Percentiles rank a stretch among this genome's conserved stretches.
These are phyloP conservation scores for Saraca asoca DNA, from an alignment of 331 rosid species.

Conservation along the genomic window DNA sequence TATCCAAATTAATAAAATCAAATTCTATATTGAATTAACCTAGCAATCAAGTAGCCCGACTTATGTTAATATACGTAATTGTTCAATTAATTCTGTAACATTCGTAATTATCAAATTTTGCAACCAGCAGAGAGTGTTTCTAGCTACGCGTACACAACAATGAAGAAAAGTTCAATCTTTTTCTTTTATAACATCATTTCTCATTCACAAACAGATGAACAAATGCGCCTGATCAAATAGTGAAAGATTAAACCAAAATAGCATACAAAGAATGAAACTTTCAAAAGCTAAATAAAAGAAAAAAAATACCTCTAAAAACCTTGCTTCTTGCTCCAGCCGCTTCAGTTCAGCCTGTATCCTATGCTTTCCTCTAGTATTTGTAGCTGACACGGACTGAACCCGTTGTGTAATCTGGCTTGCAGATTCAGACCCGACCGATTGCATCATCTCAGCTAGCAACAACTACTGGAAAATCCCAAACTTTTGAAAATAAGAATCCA, in stretches of 20 bases:
- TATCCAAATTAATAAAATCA: no score
- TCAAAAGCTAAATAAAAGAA: background rate
- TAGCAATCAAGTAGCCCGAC: conserved; percentile 25
- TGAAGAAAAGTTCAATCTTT: conserved; percentile 33
- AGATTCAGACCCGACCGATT: conserved; percentile 68
- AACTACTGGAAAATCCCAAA: conserved; percentile 31
- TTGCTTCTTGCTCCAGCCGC: conserved; percentile 83
- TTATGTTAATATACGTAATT: background rate
- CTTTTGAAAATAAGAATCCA: conserved; percentile 26
- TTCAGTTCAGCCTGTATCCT: conserved; percentile 81
- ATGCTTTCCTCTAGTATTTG: conserved; percentile 92
- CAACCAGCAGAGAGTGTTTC: background rate
- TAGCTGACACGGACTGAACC: conserved; percentile 64
- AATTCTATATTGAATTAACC: background rate
- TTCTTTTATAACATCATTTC: conserved; percentile 18
- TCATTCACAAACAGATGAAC: conserved; percentile 15
- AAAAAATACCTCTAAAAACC: conserved; percentile 73
- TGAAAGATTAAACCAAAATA: background rate
- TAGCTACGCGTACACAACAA: conserved; percentile 5
- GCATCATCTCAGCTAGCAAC: conserved; percentile 43
- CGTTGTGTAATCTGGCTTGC: conserved; percentile 58
- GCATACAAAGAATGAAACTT: conserved; percentile 12
- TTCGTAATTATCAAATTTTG: conserved; percentile 4
- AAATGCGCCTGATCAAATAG: conserved; percentile 19
- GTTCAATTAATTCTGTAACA: background rate